Evolutionary conservation across 371 early-diverging fungal genomes (phyloP), one percentile per base, ranked within the genome.

Genomic region (Parasitella parasitica): DNA sequence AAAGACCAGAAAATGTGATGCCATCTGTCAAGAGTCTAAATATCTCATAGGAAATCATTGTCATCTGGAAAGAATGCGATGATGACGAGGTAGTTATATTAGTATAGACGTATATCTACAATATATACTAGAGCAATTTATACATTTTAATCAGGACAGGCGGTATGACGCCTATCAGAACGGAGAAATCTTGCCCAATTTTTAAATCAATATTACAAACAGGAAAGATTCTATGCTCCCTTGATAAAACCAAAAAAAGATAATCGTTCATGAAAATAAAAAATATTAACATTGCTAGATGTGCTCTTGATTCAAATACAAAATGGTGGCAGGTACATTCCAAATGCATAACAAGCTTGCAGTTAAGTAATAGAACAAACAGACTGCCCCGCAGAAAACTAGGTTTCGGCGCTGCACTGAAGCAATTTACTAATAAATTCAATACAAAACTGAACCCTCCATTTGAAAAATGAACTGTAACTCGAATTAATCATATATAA

Each of bases 391-490:
- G 90, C 37, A 86, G 84, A 7, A 82, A 94, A 38, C 71, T 94
- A 38, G 87, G 89, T 28, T 63, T 95, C 58, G 95, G 94, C 63
- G 93, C 94, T 51, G 96, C 96, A 7, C 75, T 96, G 61, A 84
- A 89, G 52, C 94, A 95, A 72, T 78, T 93, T 26, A 83, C 92
- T 72, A 84, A 85, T 38, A 38, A 16, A 6, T n/a, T n/a, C 11
- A 11, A 16, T 15, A 34, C 43, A 54, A 82, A 85, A 64, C 69
- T 70, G 28, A 76, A 85, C 6, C 86, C 92, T 68, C 91, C 94
- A 2, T 93, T 94, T 77, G 91, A 91, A 66, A 95, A 95, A 35
- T 96, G 96, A 95, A 93, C 94, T 4, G 87, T 87, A 60, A 95
- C 96, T 30, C 90, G 96, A 16, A 90, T 93, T 49, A 87, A 59